Evolutionary conservation across 345 rosid species (phyloP), one percentile per base, ranked within the genome.

Genomic region (Dimocarpus longan): DNA sequence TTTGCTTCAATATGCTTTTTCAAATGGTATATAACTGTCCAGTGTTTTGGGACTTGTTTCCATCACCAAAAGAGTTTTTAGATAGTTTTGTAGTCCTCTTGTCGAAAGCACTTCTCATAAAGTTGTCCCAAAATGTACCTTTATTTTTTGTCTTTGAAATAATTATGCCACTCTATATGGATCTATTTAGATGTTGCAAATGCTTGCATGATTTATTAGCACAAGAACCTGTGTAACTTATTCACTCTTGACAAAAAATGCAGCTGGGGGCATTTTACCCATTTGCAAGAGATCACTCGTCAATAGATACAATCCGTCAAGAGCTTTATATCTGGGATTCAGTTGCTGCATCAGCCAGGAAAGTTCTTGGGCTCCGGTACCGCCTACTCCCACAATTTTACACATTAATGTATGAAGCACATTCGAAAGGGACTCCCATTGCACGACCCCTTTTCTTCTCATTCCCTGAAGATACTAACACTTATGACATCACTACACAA

Each of bases 271-370:
- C 65, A 21, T 60, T 60, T 60, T 60, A 60, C 65, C 65, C 65
- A 1, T 60, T 60, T 60, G 65, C 65, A 60, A 60, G 65, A 60
- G 65, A 60, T 22, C 65, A 60, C 12, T 60, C 65, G 9, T 21
- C 65, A 21, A 60, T n/a, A 60, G 65, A 21, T n/a, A 60, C 65
- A 60, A 21, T 18, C 28, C 65, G 65, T 60, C 65, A 60, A 10
- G 65, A 60, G 12, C 65, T 60, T 60, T 60, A 60, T 3, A 8
- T 60, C 28, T 60, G 65, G 65, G 28, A 60, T 60, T 60, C 65
- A 60, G 65, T 60, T 19, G 65, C 65, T 21, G 65, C 65, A 60
- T 60, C 65, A 60, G 65, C 65, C 28, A 60, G 65, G 65, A 60
- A 60, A 9, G 65, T 60, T 22, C 65, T 60, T 10, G 28, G 65